Percentiles rank a stretch among this genome's conserved stretches.
Evolutionary conservation across 2,329 filamentous ascomycete genomes (phyloP).

Genomic region (Curvularia sp.): DNA sequence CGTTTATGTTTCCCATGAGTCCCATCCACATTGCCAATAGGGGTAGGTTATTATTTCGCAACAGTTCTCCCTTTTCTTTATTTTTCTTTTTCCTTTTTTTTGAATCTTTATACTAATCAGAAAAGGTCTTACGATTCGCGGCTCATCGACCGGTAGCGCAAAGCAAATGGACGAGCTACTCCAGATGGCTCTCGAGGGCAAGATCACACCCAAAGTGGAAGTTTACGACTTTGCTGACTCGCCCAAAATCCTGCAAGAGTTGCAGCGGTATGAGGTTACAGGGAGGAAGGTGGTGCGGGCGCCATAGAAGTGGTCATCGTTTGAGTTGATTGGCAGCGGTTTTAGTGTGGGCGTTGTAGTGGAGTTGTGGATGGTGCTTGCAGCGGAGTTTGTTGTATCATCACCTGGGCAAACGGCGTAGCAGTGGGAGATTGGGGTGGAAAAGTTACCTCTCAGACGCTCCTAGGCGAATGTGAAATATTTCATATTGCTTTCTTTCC

Average conservation of each 20-base stretch:
- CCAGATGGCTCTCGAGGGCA: slow-evolving; percentile 53
- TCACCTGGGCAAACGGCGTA: background rate
- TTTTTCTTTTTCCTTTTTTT: no score
- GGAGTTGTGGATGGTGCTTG: background rate
- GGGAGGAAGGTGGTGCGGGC: slow-evolving; percentile 48
- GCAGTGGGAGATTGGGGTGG: background rate
- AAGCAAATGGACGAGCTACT: slow-evolving; percentile 57
- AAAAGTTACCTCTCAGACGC: background rate
- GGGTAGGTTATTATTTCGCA: slow-evolving; percentile 36
- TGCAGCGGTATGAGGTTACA: slow-evolving; percentile 46
- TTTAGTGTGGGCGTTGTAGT: slow-evolving; percentile 4
- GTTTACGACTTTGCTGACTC: slow-evolving; percentile 48
- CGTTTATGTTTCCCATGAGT: slow-evolving; percentile 55
- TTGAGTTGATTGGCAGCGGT: background rate
- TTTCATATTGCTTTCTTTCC: background rate
- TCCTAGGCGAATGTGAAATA: no score
- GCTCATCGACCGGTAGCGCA: slow-evolving; percentile 56
- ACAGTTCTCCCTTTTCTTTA: no score
- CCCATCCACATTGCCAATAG: slow-evolving; percentile 58
- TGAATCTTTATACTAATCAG: slow-evolving; percentile 3
- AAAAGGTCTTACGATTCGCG: slow-evolving; percentile 54
- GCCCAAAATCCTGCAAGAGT: slow-evolving; percentile 46
- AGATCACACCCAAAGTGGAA: slow-evolving; percentile 50
- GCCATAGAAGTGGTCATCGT: slow-evolving; percentile 18
- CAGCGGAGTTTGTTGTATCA: background rate